These are phyloP conservation scores for Alternaria brassicicola DNA, from an alignment of 2,329 filamentous ascomycete species.

Conservation along the genomic window DNA sequence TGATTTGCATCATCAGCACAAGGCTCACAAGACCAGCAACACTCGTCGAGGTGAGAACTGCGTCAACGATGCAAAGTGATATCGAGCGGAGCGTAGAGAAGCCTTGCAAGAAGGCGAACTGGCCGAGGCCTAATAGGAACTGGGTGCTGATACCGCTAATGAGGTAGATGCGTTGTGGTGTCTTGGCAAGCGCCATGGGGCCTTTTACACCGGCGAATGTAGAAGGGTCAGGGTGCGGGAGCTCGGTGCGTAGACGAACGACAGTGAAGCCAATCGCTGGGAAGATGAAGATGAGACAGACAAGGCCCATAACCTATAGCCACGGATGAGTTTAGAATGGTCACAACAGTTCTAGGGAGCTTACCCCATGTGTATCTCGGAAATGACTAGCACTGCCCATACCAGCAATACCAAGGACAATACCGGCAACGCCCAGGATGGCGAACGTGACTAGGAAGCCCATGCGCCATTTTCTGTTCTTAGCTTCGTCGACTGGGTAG, in stretches of 20 bases:
- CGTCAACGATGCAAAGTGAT: constrained; percentile 37
- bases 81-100: constrained; percentile 31
- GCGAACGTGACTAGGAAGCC: constrained; percentile 28
- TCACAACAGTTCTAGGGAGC: background rate
- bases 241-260: constrained; percentile 29
- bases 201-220: constrained; percentile 30
- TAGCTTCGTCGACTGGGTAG: constrained; percentile 30
- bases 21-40: constrained; percentile 23
- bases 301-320: constrained; percentile 32
- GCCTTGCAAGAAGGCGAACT: constrained; percentile 29
- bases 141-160: constrained; percentile 29
- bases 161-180: constrained; percentile 31
- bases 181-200: constrained; percentile 28
- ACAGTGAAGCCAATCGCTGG: constrained; percentile 25
- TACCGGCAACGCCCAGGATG: constrained; percentile 23
- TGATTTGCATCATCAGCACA: constrained; percentile 31
- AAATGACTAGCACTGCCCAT: constrained; percentile 37
- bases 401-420: constrained; percentile 32
- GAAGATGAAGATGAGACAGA: constrained; percentile 26
- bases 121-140: constrained; percentile 24
- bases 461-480: constrained; percentile 36
- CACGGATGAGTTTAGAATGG: background rate
- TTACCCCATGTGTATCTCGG: constrained; percentile 31
- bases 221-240: constrained; percentile 26
- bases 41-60: constrained; percentile 25